phyloP scores from a whole-genome alignment of 192 early-diverging fungal species.

The Umbelopsis sp. region DNA sequence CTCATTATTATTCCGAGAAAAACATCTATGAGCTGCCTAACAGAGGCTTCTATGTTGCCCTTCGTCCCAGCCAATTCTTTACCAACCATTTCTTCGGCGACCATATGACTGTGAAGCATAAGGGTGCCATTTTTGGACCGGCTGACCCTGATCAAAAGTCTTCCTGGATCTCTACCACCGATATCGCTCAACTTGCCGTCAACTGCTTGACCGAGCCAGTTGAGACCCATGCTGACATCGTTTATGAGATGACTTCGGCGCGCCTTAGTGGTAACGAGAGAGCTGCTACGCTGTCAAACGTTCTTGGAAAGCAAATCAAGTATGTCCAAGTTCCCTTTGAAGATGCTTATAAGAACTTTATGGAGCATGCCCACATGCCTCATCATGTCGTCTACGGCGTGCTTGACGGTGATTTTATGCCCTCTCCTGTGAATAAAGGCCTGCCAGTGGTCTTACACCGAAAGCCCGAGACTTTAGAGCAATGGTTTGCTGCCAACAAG shows the following conservation, averaged over 20 bases:
- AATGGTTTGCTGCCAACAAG: too few relatives aligned
- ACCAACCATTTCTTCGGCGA: constrained; percentile 17
- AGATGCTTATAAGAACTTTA: background rate
- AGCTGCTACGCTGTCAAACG: background rate
- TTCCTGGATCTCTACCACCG: constrained; percentile 19
- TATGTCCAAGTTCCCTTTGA: background rate
- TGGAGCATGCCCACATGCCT: background rate
- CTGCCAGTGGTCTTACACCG: too few relatives aligned
- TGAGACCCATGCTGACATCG: constrained; percentile 11
- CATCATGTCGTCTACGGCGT: too few relatives aligned
- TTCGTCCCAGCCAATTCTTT: constrained; percentile 29
- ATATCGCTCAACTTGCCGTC: constrained; percentile 23
- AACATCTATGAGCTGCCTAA: background rate
- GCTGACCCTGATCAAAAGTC: background rate
- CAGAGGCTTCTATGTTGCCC: constrained; percentile 11
- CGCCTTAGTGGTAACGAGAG: background rate
- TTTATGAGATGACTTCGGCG: background rate
- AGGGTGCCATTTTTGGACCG: background rate
- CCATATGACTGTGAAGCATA: background rate
- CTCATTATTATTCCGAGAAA: background rate
- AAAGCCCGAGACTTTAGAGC: too few relatives aligned
- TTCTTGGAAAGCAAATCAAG: background rate
- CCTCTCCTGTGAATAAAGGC: too few relatives aligned
- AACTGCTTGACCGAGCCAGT: constrained; percentile 14
- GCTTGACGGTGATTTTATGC: too few relatives aligned